Percentiles rank a stretch among this genome's conserved stretches.
Evolutionary conservation across 148 eudicot genomes (phyloP).

Genomic region (Chenopodium formosanum): DNA sequence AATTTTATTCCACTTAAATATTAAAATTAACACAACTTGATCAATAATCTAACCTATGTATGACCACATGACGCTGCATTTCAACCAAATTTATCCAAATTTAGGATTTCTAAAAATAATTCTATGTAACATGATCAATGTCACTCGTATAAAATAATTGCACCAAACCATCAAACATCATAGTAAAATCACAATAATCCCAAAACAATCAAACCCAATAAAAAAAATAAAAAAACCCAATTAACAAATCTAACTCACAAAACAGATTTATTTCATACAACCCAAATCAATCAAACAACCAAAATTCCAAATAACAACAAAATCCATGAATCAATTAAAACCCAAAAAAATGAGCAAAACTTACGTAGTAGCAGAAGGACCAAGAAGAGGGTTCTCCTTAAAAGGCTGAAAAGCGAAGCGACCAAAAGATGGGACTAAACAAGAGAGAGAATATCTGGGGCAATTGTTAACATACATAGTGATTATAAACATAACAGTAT

Average conservation of each 20-base stretch:
- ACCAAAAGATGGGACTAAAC: conserved; percentile 51
- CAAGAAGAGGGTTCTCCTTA: conserved; percentile 81
- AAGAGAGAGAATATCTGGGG: conserved; percentile 56
- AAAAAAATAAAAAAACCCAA: not conserved
- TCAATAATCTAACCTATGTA: not conserved
- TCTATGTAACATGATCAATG: not conserved
- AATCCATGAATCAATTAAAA: not conserved
- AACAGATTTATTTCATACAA: not conserved
- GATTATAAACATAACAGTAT: conserved; percentile 46
- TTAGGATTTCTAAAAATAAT: no score
- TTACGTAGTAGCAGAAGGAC: conserved; percentile 86
- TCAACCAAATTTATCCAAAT: not conserved
- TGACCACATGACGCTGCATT: not conserved
- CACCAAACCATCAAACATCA: not conserved
- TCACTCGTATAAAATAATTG: not conserved
- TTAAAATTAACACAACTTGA: not conserved
- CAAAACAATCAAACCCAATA: not conserved
- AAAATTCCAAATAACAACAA: no score
- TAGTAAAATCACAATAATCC: not conserved
- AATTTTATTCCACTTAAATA: not conserved
- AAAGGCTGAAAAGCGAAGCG: conserved; percentile 85
- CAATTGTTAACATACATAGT: conserved; percentile 86
- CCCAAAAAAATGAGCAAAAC: not conserved
- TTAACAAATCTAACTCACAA: not conserved
- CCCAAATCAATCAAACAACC: not conserved